Evolutionary conservation across 768 basidiomycete genomes (phyloP).

Genomic region (Harrya chromipes): DNA sequence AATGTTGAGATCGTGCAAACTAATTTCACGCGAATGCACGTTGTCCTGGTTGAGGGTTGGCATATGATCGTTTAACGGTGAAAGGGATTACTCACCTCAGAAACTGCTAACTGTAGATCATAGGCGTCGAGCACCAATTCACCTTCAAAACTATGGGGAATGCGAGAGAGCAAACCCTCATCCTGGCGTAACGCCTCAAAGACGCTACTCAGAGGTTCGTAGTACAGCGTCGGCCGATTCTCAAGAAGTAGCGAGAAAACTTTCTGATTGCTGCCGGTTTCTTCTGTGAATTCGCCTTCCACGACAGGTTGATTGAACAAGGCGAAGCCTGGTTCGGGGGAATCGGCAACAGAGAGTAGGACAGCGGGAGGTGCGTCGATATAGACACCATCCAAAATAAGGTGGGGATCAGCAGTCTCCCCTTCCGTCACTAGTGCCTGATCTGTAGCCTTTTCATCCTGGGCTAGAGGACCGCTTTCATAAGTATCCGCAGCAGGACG

Average conservation of each 20-base stretch:
- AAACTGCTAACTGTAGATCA: constrained; percentile 59
- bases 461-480: background rate
- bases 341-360: constrained; percentile 42
- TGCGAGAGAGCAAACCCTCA: constrained; percentile 40
- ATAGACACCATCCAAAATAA: constrained; percentile 64
- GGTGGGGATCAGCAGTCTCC: constrained; percentile 43
- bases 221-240: constrained; percentile 67
- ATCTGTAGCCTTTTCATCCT: constrained; percentile 13
- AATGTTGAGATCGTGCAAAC: constrained; percentile 68
- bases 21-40: constrained; percentile 61
- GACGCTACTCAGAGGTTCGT: constrained; percentile 66
- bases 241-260: constrained; percentile 50
- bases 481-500: constrained; percentile 7
- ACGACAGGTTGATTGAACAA: constrained; percentile 55
- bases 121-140: constrained; percentile 72
- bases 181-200: constrained; percentile 74
- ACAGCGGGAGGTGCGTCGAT: constrained; percentile 76
- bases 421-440: constrained; percentile 8
- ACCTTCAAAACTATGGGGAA: constrained; percentile 49
- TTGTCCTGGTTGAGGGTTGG: constrained; percentile 52
- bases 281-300: constrained; percentile 20
- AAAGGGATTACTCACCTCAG: constrained; percentile 48
- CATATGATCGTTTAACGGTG: background rate
- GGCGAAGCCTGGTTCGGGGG: constrained; percentile 41
- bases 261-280: constrained; percentile 16